Conservation (phyloP, 2,329 filamentous ascomycete genomes). For the Alternaria sp. region DNA sequence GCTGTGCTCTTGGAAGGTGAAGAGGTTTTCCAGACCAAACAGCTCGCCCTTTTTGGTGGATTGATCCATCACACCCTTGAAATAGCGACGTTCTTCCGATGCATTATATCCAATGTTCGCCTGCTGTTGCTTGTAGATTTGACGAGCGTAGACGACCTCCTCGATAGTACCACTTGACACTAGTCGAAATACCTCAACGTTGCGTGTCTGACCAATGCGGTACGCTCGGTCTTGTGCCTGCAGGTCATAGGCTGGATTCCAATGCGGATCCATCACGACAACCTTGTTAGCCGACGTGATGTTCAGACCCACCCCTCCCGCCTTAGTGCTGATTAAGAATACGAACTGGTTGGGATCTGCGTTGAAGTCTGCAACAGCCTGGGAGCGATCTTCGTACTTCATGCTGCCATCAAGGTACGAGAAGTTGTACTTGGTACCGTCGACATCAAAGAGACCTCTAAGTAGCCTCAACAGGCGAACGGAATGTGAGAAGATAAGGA, state of each 20-base stretch:
- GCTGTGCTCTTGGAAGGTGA: conserved; percentile 79
- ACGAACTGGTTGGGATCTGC: conserved; percentile 86
- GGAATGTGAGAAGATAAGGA: conserved; percentile 92
- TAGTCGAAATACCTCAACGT: conserved; percentile 94
- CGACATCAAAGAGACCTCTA: conserved; percentile 83
- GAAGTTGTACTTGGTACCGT: conserved; percentile 77
- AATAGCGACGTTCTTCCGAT: conserved; percentile 90
- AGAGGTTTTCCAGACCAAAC: conserved; percentile 87
- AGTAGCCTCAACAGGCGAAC: conserved; percentile 85
- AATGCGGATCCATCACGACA: conserved; percentile 94
- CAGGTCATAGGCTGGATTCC: conserved; percentile 94
- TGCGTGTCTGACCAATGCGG: conserved; percentile 87
- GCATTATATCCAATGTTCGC: conserved; percentile 97
- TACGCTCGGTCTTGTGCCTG: conserved; percentile 97
- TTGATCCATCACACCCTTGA: conserved; percentile 89
- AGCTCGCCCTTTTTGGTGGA: conserved; percentile 87
- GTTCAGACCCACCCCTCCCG: conserved; percentile 91
- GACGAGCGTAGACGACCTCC: conserved; percentile 94
- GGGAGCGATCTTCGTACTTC: conserved; percentile 80
- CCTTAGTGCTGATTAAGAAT: conserved; percentile 92
- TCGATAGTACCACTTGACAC: conserved; percentile 92
- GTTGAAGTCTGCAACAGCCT: conserved; percentile 89
- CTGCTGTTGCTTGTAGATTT: conserved; percentile 99
- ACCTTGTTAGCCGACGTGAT: conserved; percentile 99
- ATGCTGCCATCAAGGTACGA: conserved; percentile 89